A percentile compares a stretch with the other conserved stretches of the same genome.
Evolutionary conservation across 1,284 basidiomycete genomes (phyloP).

Genomic region (Coriolopsis trogii): DNA sequence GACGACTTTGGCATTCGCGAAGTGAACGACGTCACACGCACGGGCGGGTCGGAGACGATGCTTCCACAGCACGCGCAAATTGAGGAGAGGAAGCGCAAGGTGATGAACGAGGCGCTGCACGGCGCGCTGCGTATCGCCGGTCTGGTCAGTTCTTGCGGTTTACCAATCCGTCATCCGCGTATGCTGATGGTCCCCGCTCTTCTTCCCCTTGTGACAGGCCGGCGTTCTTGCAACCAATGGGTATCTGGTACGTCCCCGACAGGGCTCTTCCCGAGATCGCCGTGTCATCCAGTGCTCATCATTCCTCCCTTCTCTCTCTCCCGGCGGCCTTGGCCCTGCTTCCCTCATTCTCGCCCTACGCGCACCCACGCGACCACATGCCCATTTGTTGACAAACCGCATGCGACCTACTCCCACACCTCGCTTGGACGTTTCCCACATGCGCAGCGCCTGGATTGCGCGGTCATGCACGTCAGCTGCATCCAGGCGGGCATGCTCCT

Average conservation of each 20-base stretch:
- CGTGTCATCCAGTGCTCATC: constrained; percentile 4
- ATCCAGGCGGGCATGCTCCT: constrained; percentile 84
- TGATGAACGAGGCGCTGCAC: constrained; percentile 81
- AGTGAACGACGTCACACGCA: constrained; percentile 50
- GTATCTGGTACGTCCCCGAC: constrained; percentile 64
- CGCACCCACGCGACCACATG: neutral
- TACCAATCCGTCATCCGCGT: neutral
- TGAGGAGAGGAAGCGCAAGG: constrained; percentile 66
- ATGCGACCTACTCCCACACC: neutral
- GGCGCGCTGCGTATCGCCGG: constrained; percentile 86
- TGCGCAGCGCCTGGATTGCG: constrained; percentile 79
- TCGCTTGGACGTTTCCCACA: neutral
- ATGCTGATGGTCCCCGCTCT: neutral
- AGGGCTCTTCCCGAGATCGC: neutral
- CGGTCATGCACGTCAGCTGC: constrained; percentile 84
- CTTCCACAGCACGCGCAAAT: constrained; percentile 51
- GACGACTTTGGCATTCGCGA: constrained; percentile 86
- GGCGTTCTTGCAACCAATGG: constrained; percentile 83
- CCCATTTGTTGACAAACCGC: neutral
- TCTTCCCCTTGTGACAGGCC: constrained; percentile 43
- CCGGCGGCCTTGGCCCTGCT: neutral
- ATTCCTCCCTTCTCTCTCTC: neutral
- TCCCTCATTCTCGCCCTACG: neutral
- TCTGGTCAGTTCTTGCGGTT: constrained; percentile 51
- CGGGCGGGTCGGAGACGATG: constrained; percentile 40